Evolutionary conservation across 176 grass and related monocot genomes (phyloP), one percentile per base, ranked within the genome.

Genomic region (Aegilops tauschii): DNA sequence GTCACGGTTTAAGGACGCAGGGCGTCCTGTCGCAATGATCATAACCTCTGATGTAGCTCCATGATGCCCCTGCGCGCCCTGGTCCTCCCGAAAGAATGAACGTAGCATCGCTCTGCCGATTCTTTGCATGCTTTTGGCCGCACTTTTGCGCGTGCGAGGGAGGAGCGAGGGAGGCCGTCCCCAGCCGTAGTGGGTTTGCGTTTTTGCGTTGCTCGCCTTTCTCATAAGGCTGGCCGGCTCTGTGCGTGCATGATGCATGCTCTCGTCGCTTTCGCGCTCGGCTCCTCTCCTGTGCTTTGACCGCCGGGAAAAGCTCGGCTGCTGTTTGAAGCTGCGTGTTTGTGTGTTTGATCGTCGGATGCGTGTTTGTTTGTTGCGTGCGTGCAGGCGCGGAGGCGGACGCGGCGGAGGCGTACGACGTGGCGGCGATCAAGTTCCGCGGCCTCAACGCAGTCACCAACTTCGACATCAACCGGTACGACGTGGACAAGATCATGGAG

Each of bases 351-450:
- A 42, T 27, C 69, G 16, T 32, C 65, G 23, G 17, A 0, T 7
- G 0, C 59, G 5, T 61, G 6, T 31, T 72, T 61, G 6, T 31
- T 71, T 40, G 2, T 68, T 34, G 29, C 50, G 50, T 34, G 29
- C 50, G 50, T 49, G 66, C 93, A 99, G 97, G 83, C 83, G 93
- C 94, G 13, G 94, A 99, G 85, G 97, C 96, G 89, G 94, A 94
- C 28, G 97, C 97, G 4, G 97, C 97, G 2, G 97, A 99, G 84
- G 97, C 97, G 50, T 99, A 99, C 75, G 97, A 99, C 87, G 86
- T 99, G 73, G 97, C 97, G 30, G 97, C 97, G 13, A 99, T 99
- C 77, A 99, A 97, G 73, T 99, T 99, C 73, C 94, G 97, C 31
- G 92, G 97, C 10, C 86, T 97, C 23, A 97, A 84, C 83, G 97